phyloP scores from a whole-genome alignment of 371 early-diverging fungal species.

The Actinomortierella wolfii region DNA sequence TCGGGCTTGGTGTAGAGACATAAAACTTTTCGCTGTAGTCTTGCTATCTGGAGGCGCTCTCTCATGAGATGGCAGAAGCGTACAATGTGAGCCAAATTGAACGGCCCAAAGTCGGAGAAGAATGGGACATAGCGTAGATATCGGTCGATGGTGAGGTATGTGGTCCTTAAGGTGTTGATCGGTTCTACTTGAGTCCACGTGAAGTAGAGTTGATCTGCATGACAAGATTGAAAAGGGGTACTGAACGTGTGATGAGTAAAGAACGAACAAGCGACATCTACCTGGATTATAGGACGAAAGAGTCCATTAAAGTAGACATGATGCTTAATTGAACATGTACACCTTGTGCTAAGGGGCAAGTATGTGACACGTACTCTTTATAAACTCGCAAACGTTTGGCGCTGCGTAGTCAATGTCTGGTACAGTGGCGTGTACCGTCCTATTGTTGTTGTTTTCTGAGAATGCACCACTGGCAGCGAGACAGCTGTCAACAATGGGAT shows the following conservation, averaged over 20 bases:
- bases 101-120: constrained; percentile 65
- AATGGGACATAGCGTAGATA: constrained; percentile 41
- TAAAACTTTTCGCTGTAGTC: constrained; percentile 49
- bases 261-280: background rate
- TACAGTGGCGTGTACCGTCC: too few species aligned
- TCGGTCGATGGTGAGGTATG: constrained; percentile 41
- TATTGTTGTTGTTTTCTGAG: too few species aligned
- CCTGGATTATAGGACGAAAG: constrained; percentile 8
- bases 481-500: too few species aligned
- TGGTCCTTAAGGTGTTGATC: constrained; percentile 17
- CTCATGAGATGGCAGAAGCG: constrained; percentile 59
- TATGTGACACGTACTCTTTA: constrained; percentile 13
- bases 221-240: background rate
- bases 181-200: constrained; percentile 20
- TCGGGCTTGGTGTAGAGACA: constrained; percentile 55
- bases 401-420: constrained; percentile 30
- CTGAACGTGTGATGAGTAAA: background rate
- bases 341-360: background rate
- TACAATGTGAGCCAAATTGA: constrained; percentile 59
- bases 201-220: constrained; percentile 37
- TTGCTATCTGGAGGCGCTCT: constrained; percentile 54
- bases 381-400: constrained; percentile 32
- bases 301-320: background rate
- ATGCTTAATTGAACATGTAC: background rate
- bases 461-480: too few species aligned